These are phyloP conservation scores for Naganishia antarctica DNA, from an alignment of 768 basidiomycete genomes.

Conservation along the genomic window DNA sequence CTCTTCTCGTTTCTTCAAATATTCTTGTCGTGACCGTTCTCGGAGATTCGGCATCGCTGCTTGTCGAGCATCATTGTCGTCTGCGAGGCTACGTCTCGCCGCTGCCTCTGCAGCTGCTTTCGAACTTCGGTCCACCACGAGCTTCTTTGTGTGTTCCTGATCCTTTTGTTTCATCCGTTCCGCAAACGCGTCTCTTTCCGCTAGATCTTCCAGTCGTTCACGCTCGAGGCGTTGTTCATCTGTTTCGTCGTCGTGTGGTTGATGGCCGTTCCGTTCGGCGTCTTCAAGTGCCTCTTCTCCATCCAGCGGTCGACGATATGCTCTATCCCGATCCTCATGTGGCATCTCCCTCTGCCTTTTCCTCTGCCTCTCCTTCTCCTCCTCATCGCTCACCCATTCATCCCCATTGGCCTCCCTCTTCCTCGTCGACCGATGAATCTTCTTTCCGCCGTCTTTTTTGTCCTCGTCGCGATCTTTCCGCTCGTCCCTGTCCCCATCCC, in stretches of 20 bases:
- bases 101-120: conserved; percentile 70
- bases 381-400: conserved; percentile 89
- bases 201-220: conserved; percentile 70
- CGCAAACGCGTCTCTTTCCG: conserved; percentile 88
- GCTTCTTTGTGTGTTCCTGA: conserved; percentile 75
- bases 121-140: conserved; percentile 87
- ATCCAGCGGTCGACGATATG: conserved; percentile 43
- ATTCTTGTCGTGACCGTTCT: conserved; percentile 86
- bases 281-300: conserved; percentile 57
- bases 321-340: conserved; percentile 32
- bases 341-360: conserved; percentile 42
- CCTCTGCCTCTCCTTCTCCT: conserved; percentile 54
- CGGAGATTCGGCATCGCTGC: conserved; percentile 68
- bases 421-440: conserved; percentile 49
- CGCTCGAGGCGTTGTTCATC: conserved; percentile 65
- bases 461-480: background rate
- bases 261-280: conserved; percentile 39
- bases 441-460: conserved; percentile 30
- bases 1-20: conserved; percentile 89
- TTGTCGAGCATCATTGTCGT: conserved; percentile 59
- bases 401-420: conserved; percentile 76
- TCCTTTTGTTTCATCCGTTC: conserved; percentile 79
- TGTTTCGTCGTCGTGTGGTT: conserved; percentile 57
- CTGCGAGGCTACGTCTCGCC: conserved; percentile 71
- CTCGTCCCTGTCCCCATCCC: conserved; percentile 34